phyloP scores from a whole-genome alignment of 2,329 filamentous ascomycete genomes.

The Fusarium kyushuense region DNA sequence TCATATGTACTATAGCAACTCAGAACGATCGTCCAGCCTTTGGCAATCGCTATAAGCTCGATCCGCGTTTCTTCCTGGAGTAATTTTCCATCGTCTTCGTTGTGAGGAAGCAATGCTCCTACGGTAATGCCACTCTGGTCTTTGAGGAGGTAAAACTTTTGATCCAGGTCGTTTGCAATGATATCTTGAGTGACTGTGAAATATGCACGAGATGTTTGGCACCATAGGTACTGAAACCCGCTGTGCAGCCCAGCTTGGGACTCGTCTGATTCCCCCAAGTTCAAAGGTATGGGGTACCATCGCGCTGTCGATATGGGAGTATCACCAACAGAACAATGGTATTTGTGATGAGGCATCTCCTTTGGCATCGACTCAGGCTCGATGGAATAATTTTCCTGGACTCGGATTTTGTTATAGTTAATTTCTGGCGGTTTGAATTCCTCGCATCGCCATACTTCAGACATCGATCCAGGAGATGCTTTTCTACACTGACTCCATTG shows the following conservation, averaged over 20 bases:
- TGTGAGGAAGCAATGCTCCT: background rate
- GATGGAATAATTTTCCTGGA: too few species aligned
- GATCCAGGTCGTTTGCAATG: background rate
- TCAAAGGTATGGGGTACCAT: background rate
- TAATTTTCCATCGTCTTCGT: accelerated
- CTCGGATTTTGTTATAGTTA: too few species aligned
- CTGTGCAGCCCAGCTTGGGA: background rate
- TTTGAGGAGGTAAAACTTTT: accelerated
- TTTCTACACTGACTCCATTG: background rate
- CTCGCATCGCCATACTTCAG: background rate
- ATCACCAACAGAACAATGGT: background rate
- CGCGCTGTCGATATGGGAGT: accelerated
- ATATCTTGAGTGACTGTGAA: background rate
- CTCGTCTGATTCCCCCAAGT: accelerated
- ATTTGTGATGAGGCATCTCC: background rate
- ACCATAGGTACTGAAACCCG: background rate
- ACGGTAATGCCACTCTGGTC: accelerated
- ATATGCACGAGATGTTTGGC: background rate
- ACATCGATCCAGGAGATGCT: background rate
- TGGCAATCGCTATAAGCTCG: background rate
- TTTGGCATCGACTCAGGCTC: background rate
- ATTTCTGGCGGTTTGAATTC: background rate
- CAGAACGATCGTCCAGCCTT: background rate
- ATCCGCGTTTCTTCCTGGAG: background rate
- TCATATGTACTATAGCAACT: accelerated